Evolutionary conservation across 2,329 filamentous ascomycete species (phyloP), one percentile per base, ranked within the genome.

Genomic region (Periconia sp.): DNA sequence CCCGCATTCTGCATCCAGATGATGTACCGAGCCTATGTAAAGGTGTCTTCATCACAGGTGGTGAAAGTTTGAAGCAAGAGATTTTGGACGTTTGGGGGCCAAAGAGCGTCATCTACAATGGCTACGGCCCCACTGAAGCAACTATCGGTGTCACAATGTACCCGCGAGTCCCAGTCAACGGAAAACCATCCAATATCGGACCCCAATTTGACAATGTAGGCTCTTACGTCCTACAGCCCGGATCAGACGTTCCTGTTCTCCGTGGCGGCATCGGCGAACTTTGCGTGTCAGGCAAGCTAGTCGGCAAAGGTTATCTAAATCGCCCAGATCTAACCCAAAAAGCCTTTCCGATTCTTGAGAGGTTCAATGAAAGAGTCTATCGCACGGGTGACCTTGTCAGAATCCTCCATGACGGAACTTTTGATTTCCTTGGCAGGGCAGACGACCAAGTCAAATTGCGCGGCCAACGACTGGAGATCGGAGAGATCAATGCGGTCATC

Each of bases 131-230:
- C 1, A 97, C 92, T 0, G 93, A 97, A 71, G 89, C 91, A 0
- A 97, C 92, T 0, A 97, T 97, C 58, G 92, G 92, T 6, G 89
- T 92, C 35, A 96, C 92, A 0, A 95, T 94, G 82, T 92, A 89
- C 62, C 87, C 87, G n/a, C 82, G 90, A 33, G 90, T 96, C 8
- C 89, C 90, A 0, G 73, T 77, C 18, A 89, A 89, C 59, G 91
- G 91, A 0, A 88, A 91, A 30, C 85, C 92, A 0, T 89, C 91
- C 11, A 97, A 97, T 64, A 97, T 97, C 61, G 92, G 92, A 0
- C 82, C 81, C 23, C 89, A 91, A 58, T 97, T 96, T 60, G 84
- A 88, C 60, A 97, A 97, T 58, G 92, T 96, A 0, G 91, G 92
- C 0, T 87, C 89, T 0, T 92, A 87, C 60, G 88, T 97, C 1